Evolutionary conservation across 2,329 filamentous ascomycete genomes (phyloP), one percentile per base, ranked within the genome.

Genomic region (Neospermospora avenae): DNA sequence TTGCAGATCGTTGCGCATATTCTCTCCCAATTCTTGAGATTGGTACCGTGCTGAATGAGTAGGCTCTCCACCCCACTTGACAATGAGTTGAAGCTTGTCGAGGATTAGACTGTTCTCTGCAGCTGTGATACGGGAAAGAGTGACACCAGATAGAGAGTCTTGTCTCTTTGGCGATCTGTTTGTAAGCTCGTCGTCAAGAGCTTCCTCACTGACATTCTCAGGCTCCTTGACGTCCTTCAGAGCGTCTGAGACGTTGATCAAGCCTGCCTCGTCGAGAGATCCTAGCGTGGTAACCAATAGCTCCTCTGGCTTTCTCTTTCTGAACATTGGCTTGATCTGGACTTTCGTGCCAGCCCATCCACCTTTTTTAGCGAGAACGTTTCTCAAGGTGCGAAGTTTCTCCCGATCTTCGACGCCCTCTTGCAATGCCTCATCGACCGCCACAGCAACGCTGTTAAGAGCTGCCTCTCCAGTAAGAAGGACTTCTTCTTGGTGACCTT

Each of bases 251-350:
- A 37, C 45, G 20, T 56, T 24, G 42, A 48, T 49, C 10, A 53
- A 14, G 22, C 57, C 54, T 6, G 57, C 49, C 65, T 75, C 61
- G 7, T 45, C 55, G 11, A 52, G 49, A 20, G 31, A 48, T 41
- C 39, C 56, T 35, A 63, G 57, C 14, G n/a, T 55, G 28, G 55
- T 48, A 13, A 59, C 52, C 60, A 65, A 61, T 60, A 77, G 73
- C 65, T 87, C 84, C 54, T 89, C 84, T 2, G 86, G 83, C 70
- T 86, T 91, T 70, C 91, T 87, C 77, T 93, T 96, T 55, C 93
- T 87, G 75, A 99, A 99, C 92, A 99, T 96, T 10, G 95, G 95
- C 75, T 99, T 99, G 73, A 99, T 98, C 75, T 99, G 95, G 2
- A 99, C 92, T 74, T 99, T 99, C 1, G 95, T 99, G 0, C 95